phyloP scores from a whole-genome alignment of 2,329 filamentous ascomycete species.

The Alternaria tenuissima region DNA sequence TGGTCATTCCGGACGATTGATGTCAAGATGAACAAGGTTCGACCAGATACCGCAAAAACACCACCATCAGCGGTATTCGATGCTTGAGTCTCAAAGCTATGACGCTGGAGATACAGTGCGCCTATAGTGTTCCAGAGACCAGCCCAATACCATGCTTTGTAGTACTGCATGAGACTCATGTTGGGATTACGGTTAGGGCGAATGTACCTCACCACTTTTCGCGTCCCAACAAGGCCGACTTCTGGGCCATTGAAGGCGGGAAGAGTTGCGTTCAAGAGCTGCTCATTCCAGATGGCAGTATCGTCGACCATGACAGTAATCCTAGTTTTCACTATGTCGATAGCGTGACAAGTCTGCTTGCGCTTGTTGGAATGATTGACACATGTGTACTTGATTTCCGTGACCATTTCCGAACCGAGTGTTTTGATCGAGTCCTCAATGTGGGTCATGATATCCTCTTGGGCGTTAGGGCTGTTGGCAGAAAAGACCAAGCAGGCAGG shows the following conservation, averaged over 20 bases:
- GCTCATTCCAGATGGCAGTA: constrained; percentile 28
- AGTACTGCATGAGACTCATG: constrained; percentile 1
- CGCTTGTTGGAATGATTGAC: constrained; percentile 31
- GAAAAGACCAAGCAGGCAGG: constrained; percentile 30
- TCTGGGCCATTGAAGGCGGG: constrained; percentile 27
- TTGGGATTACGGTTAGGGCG: background rate
- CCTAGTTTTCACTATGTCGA: constrained; percentile 12
- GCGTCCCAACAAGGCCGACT: constrained; percentile 35
- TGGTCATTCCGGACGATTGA: constrained; percentile 28
- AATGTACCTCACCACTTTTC: constrained; percentile 32
- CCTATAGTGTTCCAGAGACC: constrained; percentile 37
- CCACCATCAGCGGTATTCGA: constrained; percentile 45
- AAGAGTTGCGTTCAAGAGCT: constrained; percentile 23
- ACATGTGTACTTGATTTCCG: constrained; percentile 5
- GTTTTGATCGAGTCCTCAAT: background rate
- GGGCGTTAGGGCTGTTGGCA: constrained; percentile 14
- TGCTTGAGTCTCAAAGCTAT: constrained; percentile 45
- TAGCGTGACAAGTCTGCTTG: constrained; percentile 21
- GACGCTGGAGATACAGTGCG: constrained; percentile 41
- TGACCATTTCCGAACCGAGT: background rate
- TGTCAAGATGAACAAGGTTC: constrained; percentile 36
- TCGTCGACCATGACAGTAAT: constrained; percentile 32
- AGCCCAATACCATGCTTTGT: constrained; percentile 15
- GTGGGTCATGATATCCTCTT: background rate
- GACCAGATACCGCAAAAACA: constrained; percentile 44